A percentile compares a stretch with the other conserved stretches of the same genome.
Conservation (phyloP, 106 monocot species). For the Acanthochlamys bracteata region DNA sequence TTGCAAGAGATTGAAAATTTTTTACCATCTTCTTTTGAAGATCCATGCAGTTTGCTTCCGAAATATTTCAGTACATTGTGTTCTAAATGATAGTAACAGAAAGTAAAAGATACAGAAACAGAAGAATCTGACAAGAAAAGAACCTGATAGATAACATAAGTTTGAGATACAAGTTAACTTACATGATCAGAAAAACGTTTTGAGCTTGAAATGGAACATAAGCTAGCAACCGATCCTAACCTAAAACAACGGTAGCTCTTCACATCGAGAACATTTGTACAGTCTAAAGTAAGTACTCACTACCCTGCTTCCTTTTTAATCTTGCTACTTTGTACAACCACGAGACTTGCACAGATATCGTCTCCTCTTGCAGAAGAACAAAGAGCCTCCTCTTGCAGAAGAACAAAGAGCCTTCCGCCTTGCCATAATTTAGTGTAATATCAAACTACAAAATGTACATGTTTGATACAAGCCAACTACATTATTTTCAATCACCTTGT, state of each 20-base stretch:
- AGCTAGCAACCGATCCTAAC: background rate
- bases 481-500: conserved; percentile 31
- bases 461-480: conserved; percentile 22
- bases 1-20: too few relatives aligned
- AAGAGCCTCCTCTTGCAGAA: conserved; percentile 3
- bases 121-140: too few relatives aligned
- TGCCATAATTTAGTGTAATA: conserved; percentile 5
- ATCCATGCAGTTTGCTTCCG: too few relatives aligned
- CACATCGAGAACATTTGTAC: conserved; percentile 23
- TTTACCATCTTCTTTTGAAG: too few relatives aligned
- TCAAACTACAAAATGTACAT: conserved; percentile 35
- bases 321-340: conserved; percentile 11
- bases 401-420: conserved; percentile 6
- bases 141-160: too few relatives aligned
- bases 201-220: background rate
- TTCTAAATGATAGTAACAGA: too few relatives aligned
- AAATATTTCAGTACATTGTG: too few relatives aligned
- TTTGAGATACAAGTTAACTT: background rate
- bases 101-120: too few relatives aligned
- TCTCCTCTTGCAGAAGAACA: conserved; percentile 5
- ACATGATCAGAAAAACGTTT: background rate
- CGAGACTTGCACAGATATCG: conserved; percentile 20
- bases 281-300: conserved; percentile 14
- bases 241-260: conserved; percentile 5
- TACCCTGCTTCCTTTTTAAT: conserved; percentile 9